Base-by-base conservation (phyloP, 2,329 filamentous ascomycete genomes). In the Zasmidium cellare region DNA sequence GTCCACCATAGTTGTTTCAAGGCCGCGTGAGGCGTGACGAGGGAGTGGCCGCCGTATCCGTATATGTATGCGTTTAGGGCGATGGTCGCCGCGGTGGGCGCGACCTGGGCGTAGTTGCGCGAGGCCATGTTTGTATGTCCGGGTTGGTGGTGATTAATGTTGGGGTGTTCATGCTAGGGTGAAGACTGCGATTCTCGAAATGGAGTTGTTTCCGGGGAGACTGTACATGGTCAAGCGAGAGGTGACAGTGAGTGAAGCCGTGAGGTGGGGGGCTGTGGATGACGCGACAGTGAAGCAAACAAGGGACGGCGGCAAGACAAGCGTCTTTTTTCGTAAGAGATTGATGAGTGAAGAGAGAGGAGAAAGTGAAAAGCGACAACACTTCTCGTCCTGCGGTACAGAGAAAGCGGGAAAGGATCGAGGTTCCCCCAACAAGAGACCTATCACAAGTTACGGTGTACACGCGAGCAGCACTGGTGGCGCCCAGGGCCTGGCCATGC, bases 1-100 rank as follows among this genome's bases (percentile, higher is more conserved):
- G 89, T 87, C 88, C 88, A 92, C 87, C 88, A 91, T 72, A 85
- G 70, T 58, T 78, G 78, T 65, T 80, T 79, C 22, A 81, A 72
- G 11, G 76, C 75, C 38, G 73, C 70, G 61, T 80, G 79, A 35
- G 79, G 78, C 23, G 79, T 80, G 51, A 81, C 78, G 16, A 80
- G 70, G 20, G 77, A 80, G 64, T 80, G 78, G 11, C 79, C 79
- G 9, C 75, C 79, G 61, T 78, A 81, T 24, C 79, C 79, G 67
- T 77, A 81, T 55, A 81, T 79, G 65, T 77, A 74, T 11, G 79
- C 78, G 66, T 81, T 81, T 55, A 81, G 65, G 20, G 79, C 77
- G 55, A 73, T 73, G 9, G 67, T 71, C n/a, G 69, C 68, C 44
- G 71, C 63, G 19, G 72, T 74, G 22, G 71, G 71, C 53, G 72